Conservation (phyloP, 257 asterid genomes). For the Capsicum chinense region DNA sequence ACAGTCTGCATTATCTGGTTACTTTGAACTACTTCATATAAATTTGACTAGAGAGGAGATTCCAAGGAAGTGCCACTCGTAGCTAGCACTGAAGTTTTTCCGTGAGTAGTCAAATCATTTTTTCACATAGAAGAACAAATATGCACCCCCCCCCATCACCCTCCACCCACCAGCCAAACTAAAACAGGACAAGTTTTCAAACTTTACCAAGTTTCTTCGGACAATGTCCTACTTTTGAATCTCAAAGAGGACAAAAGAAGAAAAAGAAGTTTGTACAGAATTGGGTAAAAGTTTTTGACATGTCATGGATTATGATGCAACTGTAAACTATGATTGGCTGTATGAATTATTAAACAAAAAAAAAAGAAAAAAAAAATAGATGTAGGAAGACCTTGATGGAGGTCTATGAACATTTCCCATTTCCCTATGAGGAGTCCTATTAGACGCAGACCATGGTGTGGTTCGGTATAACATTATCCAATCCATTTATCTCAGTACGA, state of each 20-base stretch:
- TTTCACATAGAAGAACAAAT: not conserved
- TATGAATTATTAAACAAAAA: not conserved
- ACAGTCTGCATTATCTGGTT: not conserved
- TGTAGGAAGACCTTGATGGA: constrained; percentile 1
- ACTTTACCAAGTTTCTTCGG: constrained; percentile 5
- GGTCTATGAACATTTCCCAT: not conserved
- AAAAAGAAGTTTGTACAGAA: not conserved
- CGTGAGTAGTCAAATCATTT: not conserved
- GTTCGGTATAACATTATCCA: not conserved
- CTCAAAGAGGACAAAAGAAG: not conserved
- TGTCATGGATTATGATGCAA: not conserved
- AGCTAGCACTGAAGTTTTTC: constrained; percentile 4
- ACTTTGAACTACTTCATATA: constrained; percentile 10
- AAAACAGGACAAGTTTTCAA: not conserved
- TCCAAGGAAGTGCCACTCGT: not conserved
- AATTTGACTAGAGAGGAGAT: not conserved
- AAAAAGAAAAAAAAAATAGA: not conserved
- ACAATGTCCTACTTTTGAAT: not conserved
- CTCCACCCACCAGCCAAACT: constrained; percentile 5
- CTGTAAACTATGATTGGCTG: not conserved
- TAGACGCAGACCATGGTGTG: not conserved
- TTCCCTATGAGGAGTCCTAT: not conserved
- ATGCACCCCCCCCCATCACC: not conserved
- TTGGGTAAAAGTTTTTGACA: not conserved
- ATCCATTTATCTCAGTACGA: not conserved